Evolutionary conservation across 1,284 basidiomycete genomes (phyloP), one percentile per base, ranked within the genome.

Genomic region (Leccinum pachyderme): DNA sequence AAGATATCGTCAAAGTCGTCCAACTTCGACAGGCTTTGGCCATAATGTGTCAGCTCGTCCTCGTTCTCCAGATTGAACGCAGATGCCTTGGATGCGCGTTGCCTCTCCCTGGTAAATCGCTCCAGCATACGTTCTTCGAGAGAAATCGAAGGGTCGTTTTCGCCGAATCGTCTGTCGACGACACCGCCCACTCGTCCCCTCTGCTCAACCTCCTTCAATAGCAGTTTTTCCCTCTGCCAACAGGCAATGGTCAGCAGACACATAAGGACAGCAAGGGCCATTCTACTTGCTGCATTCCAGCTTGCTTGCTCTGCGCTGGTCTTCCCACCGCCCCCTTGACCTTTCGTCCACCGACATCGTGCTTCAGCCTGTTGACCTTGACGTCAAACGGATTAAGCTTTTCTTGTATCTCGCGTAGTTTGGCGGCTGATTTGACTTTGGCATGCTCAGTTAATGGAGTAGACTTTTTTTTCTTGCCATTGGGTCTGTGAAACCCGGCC

Each of bases 111-210:
- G 5, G 95, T 98, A 72, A 98, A 99, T 35, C 97, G 88, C 73
- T 98, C 95, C 28, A 99, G 81, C 88, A 98, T 98, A 61, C 94
- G 91, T 65, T 99, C 96, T 71, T 99, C 97, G 15, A 94, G 79
- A 9, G 89, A 89, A 81, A 99, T 86, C 9, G 84, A 82, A 2
- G 95, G 87, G 64, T 99, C 87, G 64, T 91, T 89, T 81, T 99
- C 97, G 75, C 97, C 97, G 65, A 99, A 98, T 39, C 97, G 89
- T 53, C 93, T 84, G 73, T 99, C 97, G 52, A 96, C 76, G 61
- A 99, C 89, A 5, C 93, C 91, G 9, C 95, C 95, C 12, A 89
- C 85, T 61, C 88, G 89, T 48, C 82, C 84, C 65, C 81, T 84
- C 60, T 88, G 82, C 51, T 93, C 83, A 31, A 86, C 87, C 74